Conservation (phyloP, 352 stramenopile species). For the Nothophytophthora sp. region DNA sequence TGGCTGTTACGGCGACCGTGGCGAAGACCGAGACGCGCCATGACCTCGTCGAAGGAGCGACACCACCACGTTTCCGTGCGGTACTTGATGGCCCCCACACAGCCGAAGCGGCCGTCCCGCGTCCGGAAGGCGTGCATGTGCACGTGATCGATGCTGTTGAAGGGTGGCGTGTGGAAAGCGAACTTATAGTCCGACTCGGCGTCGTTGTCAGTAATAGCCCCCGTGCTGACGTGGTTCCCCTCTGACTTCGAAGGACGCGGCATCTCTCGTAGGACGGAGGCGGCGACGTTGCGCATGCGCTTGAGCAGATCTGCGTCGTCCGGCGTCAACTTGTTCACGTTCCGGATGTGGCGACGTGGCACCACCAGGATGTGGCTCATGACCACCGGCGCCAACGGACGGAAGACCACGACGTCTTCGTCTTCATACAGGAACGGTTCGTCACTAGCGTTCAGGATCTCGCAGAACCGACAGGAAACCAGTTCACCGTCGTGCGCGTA, state of each 20-base stretch:
- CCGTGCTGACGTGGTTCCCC: slow-evolving; percentile 9
- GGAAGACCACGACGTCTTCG: slow-evolving; percentile 75
- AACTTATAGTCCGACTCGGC: slow-evolving; percentile 64
- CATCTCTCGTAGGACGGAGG: slow-evolving; percentile 49
- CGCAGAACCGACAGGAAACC: slow-evolving; percentile 80
- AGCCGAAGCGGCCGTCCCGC: slow-evolving; percentile 57
- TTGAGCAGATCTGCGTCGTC: slow-evolving; percentile 61
- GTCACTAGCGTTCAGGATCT: slow-evolving; percentile 65
- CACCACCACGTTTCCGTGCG: slow-evolving; percentile 88
- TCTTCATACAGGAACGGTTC: slow-evolving; percentile 85
- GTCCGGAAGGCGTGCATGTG: slow-evolving; percentile 88
- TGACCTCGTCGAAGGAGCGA: slow-evolving; percentile 75
- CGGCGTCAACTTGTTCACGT: slow-evolving; percentile 78
- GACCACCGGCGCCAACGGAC: slow-evolving; percentile 64
- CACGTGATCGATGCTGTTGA: slow-evolving; percentile 91
- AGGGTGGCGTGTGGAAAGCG: slow-evolving; percentile 83
- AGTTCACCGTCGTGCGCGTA: slow-evolving; percentile 65
- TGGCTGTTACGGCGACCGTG: slow-evolving; percentile 12
- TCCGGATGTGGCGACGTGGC: slow-evolving; percentile 81
- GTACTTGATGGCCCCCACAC: slow-evolving; percentile 82
- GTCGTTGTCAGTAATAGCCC: slow-evolving; percentile 17
- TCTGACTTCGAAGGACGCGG: slow-evolving; percentile 26
- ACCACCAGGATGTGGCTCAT: slow-evolving; percentile 83
- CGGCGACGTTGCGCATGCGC: slow-evolving; percentile 71
- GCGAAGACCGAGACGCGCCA: slow-evolving; percentile 38